Percentiles rank a stretch among this genome's conserved stretches.
Evolutionary conservation across 169 alveolate species (phyloP).

Genomic region (Eimeria sp.): DNA sequence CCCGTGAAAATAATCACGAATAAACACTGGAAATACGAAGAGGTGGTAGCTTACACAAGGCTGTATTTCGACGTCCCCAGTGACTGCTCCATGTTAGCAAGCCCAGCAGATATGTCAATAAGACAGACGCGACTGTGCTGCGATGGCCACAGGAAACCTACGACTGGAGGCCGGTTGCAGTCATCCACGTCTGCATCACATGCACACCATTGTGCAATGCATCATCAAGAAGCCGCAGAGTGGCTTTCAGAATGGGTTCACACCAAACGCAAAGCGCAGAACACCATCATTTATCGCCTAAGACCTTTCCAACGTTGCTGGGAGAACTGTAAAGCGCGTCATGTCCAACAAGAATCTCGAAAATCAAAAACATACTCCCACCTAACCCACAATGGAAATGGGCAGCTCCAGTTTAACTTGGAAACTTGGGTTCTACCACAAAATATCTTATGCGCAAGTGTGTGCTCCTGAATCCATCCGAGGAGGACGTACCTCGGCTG

Average conservation of each 20-base stretch:
- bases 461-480: background rate
- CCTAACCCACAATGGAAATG: background rate
- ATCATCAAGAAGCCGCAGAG: background rate
- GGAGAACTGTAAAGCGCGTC: background rate
- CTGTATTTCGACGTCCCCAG: slow-evolving; percentile 81
- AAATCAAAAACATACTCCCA: background rate
- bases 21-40: no score
- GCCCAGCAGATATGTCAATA: slow-evolving; percentile 82
- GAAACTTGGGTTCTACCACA: background rate
- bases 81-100: slow-evolving; percentile 74
- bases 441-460: background rate
- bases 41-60: slow-evolving; percentile 39
- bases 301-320: background rate
- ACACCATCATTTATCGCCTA: background rate
- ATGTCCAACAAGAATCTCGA: background rate
- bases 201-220: background rate
- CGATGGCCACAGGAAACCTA: slow-evolving; percentile 83
- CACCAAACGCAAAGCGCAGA: background rate
- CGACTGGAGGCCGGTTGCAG: slow-evolving; percentile 81
- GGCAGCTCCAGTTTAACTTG: background rate
- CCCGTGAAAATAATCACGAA: background rate
- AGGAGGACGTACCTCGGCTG: slow-evolving; percentile 79
- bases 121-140: slow-evolving; percentile 82
- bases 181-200: slow-evolving; percentile 74
- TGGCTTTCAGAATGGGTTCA: background rate